Conservation (phyloP, 2,329 filamentous ascomycete genomes). For the Pseudocercospora fijiensis region DNA sequence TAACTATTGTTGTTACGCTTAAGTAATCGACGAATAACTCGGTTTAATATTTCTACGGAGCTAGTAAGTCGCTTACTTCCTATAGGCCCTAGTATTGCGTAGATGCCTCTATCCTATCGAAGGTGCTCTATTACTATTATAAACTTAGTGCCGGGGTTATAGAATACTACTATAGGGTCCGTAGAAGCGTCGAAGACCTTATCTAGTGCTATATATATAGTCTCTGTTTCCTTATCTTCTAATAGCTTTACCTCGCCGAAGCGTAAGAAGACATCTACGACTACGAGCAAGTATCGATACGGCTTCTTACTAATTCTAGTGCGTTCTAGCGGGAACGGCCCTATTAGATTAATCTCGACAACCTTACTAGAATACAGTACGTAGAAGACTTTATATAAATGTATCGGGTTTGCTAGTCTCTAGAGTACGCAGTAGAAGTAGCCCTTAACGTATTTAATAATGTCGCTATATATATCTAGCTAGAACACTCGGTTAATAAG, state of each 20-base stretch:
- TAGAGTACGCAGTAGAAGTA: neutral
- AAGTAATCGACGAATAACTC: neutral
- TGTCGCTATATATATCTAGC: slow-evolving; percentile 1
- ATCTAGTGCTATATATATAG: neutral
- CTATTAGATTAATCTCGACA: neutral
- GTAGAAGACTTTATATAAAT: neutral
- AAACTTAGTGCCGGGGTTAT: neutral
- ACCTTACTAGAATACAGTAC: neutral
- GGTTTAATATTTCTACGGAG: neutral
- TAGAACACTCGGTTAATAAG: neutral
- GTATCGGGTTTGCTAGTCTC: neutral
- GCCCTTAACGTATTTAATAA: neutral
- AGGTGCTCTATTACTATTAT: neutral
- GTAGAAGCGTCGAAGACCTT: neutral
- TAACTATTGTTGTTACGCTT: neutral
- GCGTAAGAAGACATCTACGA: neutral
- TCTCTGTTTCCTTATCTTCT: neutral
- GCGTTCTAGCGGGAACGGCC: neutral
- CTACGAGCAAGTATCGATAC: neutral
- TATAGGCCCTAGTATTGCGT: neutral
- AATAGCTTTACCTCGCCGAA: neutral
- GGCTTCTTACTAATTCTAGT: neutral
- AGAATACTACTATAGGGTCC: neutral
- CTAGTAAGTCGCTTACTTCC: neutral
- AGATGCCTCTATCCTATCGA: neutral